Conservation (phyloP, 192 early-diverging fungal species). For the Phlyctochytrium bullatum region DNA sequence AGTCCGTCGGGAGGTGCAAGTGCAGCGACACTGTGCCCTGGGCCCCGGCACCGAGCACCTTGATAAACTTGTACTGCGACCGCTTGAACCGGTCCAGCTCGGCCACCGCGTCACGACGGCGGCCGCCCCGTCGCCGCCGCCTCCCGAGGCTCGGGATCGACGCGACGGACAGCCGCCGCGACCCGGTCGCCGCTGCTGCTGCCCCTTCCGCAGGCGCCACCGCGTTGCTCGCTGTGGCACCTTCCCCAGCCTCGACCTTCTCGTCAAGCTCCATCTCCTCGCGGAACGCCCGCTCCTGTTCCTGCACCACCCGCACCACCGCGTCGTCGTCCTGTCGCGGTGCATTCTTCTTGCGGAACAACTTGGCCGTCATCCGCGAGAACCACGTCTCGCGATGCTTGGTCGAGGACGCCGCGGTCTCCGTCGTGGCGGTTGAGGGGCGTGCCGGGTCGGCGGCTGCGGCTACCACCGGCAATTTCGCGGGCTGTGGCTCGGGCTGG, state of each 20-base stretch:
- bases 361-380: neutral
- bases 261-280: no score
- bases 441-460: no score
- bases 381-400: no score
- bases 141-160: neutral
- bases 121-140: neutral
- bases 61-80: conserved; percentile 11
- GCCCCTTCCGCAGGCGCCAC: neutral
- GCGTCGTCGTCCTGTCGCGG: neutral
- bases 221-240: no score
- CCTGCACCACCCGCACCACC: neutral
- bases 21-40: conserved; percentile 15
- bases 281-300: neutral
- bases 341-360: neutral
- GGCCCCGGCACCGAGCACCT: conserved; percentile 14
- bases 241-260: no score
- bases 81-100: conserved; percentile 1
- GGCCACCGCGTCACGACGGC: neutral
- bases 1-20: conserved; percentile 8
- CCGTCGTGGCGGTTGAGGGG: neutral
- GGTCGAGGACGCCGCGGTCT: neutral
- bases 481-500: no score
- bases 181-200: neutral
- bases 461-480: no score
- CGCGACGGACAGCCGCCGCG: neutral